Base-by-base conservation (phyloP, 768 basidiomycete species). In the Sistotremastrum niveocremeum region DNA sequence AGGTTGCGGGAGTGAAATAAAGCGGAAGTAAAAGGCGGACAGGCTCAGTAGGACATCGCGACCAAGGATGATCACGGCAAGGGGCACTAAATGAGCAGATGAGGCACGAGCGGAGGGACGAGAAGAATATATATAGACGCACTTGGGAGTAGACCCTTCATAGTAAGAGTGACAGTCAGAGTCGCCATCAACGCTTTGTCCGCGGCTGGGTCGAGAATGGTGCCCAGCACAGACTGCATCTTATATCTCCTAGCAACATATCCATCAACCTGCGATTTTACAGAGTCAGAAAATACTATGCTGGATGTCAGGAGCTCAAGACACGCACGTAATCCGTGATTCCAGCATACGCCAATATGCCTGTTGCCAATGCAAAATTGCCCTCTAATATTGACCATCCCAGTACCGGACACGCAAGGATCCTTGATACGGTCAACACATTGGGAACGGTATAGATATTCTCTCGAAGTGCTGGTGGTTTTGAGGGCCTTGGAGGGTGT, bases 141-240 rank as follows among this genome's bases (percentile, higher is more conserved):
- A 93, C 93, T 53, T 6, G 94, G 94, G 20, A 99, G 67, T 53
- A 94, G 67, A 20, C 77, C 81, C 52, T 85, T 81, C 72, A 84
- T 75, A 0, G 89, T 78, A 50, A 99, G 65, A 1, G 90, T 83
- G 41, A 91, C 66, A 0, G 87, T 88, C 56, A 99, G 66, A 1
- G 93, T 97, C 2, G 95, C 94, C 83, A 99, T 84, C 38, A 99
- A 66, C 7, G 77, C 71, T 63, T 99, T 99, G 72, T 99, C 95
- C 2, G 95, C 95, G 0, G 94, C 89, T 8, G 95, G 95, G 60
- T 99, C 95, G 8, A 99, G 72, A 47, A 98, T 90, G 6, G 87
- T 86, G 12, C 95, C 95, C 12, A 98, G 70, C n/a, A 98, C 90
- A 8, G 87, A 79, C 44, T 74, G 74, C 83, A 87, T 88, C 30